phyloP scores from a whole-genome alignment of 306 rosid genomes.

The Boehmeria nivea region DNA sequence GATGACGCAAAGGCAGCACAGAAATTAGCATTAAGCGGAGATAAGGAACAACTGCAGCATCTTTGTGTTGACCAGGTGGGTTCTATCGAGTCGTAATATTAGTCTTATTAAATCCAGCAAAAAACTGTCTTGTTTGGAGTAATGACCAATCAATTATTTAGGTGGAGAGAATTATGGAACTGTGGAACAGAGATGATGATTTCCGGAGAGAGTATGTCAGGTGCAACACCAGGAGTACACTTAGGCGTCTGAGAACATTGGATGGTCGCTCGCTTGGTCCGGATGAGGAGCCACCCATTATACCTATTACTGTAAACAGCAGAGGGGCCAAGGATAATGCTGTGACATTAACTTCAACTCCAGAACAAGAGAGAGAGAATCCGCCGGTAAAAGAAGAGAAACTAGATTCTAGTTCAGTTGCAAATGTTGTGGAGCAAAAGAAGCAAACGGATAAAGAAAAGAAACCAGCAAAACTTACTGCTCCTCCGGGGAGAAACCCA shows the following conservation, averaged over 20 bases:
- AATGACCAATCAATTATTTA: constrained; percentile 20
- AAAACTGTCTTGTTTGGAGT: neutral
- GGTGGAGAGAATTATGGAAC: constrained; percentile 62
- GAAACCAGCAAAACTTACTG: constrained; percentile 33
- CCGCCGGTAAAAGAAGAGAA: constrained; percentile 26
- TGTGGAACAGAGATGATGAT: constrained; percentile 57
- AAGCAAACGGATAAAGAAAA: constrained; percentile 31
- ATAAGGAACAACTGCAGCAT: constrained; percentile 50
- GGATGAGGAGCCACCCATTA: constrained; percentile 69
- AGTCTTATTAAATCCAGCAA: neutral
- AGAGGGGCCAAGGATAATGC: constrained; percentile 35
- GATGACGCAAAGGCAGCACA: constrained; percentile 36
- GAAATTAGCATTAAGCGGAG: constrained; percentile 43
- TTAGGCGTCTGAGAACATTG: constrained; percentile 68
- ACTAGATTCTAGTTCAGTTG: constrained; percentile 34
- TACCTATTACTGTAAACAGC: constrained; percentile 31
- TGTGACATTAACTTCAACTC: constrained; percentile 23
- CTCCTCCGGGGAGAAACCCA: constrained; percentile 25
- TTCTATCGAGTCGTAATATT: neutral
- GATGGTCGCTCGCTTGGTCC: constrained; percentile 82
- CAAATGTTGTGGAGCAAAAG: constrained; percentile 32
- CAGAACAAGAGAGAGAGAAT: constrained; percentile 39
- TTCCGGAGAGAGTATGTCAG: constrained; percentile 62
- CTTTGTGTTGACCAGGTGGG: constrained; percentile 65
- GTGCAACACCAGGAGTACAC: constrained; percentile 74